A percentile compares a stretch with the other conserved stretches of the same genome.
Conservation (phyloP, 1,284 basidiomycete genomes). For the Sanghuangporus weigelae region DNA sequence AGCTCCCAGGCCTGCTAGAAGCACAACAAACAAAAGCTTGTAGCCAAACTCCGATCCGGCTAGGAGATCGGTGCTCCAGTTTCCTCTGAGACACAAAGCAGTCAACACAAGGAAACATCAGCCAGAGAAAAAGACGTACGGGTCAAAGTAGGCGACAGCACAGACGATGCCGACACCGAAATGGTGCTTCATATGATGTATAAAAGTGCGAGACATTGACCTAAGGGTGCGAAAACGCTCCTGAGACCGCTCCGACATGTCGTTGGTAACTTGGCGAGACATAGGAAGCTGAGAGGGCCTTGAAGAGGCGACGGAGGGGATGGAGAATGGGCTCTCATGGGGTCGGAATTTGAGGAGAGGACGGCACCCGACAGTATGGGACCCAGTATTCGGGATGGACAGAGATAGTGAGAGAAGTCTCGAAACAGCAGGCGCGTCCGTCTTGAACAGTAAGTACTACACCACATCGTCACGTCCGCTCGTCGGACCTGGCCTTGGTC, state of each 20-base stretch:
- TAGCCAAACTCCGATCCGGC: conserved; percentile 79
- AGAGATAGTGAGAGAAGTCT: background rate
- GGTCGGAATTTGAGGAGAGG: background rate
- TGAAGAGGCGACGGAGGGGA: background rate
- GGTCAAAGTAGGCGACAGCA: conserved; percentile 51
- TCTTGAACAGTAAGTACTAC: background rate
- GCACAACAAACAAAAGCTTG: conserved; percentile 80
- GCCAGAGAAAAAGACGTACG: conserved; percentile 32
- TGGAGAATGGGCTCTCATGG: background rate
- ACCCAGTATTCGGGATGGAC: background rate
- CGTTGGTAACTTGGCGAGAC: background rate
- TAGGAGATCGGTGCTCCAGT: conserved; percentile 73
- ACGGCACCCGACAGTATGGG: background rate
- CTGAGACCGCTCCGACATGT: background rate
- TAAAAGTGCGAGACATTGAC: conserved; percentile 19
- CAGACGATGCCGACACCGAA: conserved; percentile 46
- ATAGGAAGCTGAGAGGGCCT: background rate
- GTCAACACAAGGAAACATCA: background rate
- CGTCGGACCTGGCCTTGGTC: background rate
- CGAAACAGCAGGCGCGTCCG: background rate
- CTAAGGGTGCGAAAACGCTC: background rate
- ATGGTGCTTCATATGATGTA: conserved; percentile 39
- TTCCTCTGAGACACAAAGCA: conserved; percentile 41
- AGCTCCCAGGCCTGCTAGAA: conserved; percentile 81
- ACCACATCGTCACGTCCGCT: background rate